Evolutionary conservation across 2,329 filamentous ascomycete genomes (phyloP), one percentile per base, ranked within the genome.

Genomic region (Ophiocordyceps australis): DNA sequence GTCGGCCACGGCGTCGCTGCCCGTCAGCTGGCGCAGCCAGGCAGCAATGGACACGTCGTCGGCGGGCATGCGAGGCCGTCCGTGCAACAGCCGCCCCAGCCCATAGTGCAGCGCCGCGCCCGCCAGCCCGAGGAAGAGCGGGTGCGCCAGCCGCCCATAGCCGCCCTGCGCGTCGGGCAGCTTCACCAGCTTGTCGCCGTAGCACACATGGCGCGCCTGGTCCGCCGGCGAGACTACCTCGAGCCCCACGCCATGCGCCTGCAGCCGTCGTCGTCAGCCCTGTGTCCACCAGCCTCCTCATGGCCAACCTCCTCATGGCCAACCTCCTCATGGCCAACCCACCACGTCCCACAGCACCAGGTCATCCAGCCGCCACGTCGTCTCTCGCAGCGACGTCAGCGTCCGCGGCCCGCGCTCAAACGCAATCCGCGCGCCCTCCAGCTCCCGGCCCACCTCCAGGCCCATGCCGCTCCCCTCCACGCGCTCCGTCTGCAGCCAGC

Each of bases 371-470:
- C 54, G 46, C 33, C 51, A 46, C 1, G 34, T 38, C 18, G 40
- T 52, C 18, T 49, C 31, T 36, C 44, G 35, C 45, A 59, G 35
- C 50, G 67, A 54, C 30, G 77, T 63, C 37, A 93, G 52, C 28
- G 80, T 80, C 39, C 86, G 67, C 14, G 89, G 80, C 0, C 86
- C 89, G 36, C 70, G 66, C 54, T 98, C 86, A 40, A 95, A 82
- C n/a, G n/a, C n/a, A n/a, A n/a, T n/a, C n/a, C n/a, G n/a, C n/a
- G n/a, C n/a, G n/a, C n/a, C n/a, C n/a, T n/a, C n/a, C n/a, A n/a
- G n/a, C n/a, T n/a, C n/a, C n/a, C n/a, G n/a, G 16, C 79, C 50
- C 18, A 93, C 65, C 4, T 42, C 47, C 10, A 49, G 54, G 25
- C 61, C 50, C 14, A 62, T 59, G 11, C 69, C 77, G 20, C 63